phyloP scores from a whole-genome alignment of 768 basidiomycete species.

The Harrya chromipes region DNA sequence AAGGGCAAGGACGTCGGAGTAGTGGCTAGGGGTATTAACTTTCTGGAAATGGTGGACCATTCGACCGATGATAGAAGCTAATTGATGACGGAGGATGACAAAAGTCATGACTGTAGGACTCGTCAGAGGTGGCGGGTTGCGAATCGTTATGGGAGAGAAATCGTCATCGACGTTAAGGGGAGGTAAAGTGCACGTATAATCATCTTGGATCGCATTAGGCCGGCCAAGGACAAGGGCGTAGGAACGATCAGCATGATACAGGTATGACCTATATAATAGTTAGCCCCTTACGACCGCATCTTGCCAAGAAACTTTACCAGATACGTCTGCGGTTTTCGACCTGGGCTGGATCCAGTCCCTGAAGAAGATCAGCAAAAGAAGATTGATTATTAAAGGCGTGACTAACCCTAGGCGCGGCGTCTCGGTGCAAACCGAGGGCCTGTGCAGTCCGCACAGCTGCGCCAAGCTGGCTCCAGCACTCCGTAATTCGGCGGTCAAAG shows the following conservation, averaged over 20 bases:
- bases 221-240: slow-evolving; percentile 90
- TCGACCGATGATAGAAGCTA: slow-evolving; percentile 82
- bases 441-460: slow-evolving; percentile 92
- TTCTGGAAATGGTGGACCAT: slow-evolving; percentile 94
- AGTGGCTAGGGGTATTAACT: slow-evolving; percentile 72
- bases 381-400: background rate
- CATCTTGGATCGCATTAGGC: slow-evolving; percentile 86
- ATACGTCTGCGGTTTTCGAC: slow-evolving; percentile 89
- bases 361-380: slow-evolving; percentile 7
- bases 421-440: slow-evolving; percentile 88
- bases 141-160: slow-evolving; percentile 40
- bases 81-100: slow-evolving; percentile 78
- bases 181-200: slow-evolving; percentile 78
- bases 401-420: slow-evolving; percentile 77
- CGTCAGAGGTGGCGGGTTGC: slow-evolving; percentile 55
- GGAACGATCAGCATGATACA: slow-evolving; percentile 92
- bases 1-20: slow-evolving; percentile 75
- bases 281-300: background rate
- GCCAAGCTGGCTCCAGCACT: slow-evolving; percentile 95
- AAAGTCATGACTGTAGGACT: slow-evolving; percentile 84
- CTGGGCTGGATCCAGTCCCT: slow-evolving; percentile 72
- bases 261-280: slow-evolving; percentile 59
- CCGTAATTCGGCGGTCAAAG: slow-evolving; percentile 83
- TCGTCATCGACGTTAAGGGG: slow-evolving; percentile 74
- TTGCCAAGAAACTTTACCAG: slow-evolving; percentile 49